A percentile compares a stretch with the other conserved stretches of the same genome.
These are phyloP conservation scores for Fennellomyces sp. DNA, from an alignment of 371 early-diverging fungal species.

Conservation along the genomic window DNA sequence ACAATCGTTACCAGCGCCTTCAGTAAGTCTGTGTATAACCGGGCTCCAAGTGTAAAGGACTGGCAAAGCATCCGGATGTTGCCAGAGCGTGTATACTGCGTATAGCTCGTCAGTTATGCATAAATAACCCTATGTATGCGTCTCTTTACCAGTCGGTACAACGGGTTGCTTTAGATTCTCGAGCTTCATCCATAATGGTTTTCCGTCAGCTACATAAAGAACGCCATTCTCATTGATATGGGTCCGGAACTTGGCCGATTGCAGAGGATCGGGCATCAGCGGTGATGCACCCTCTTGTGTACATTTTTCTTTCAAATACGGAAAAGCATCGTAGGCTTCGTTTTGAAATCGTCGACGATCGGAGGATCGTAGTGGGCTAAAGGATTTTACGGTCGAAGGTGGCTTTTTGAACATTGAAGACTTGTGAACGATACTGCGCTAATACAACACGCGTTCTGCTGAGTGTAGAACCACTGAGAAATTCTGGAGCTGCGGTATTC, in stretches of 20 bases:
- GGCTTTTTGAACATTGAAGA: constrained; percentile 74
- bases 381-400: constrained; percentile 55
- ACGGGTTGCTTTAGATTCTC: constrained; percentile 25
- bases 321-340: constrained; percentile 57
- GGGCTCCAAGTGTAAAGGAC: constrained; percentile 62
- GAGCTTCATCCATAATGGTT: constrained; percentile 66
- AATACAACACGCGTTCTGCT: no score
- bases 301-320: constrained; percentile 36
- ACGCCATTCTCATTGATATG: constrained; percentile 64
- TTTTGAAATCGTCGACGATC: constrained; percentile 62
- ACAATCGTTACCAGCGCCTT: constrained; percentile 69
- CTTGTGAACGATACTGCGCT: no score
- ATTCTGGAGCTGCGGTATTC: no score
- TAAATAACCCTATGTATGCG: neutral
- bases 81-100: constrained; percentile 69
- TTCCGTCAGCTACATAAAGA: constrained; percentile 56
- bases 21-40: constrained; percentile 63
- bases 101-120: no score
- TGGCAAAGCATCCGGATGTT: constrained; percentile 61
- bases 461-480: no score
- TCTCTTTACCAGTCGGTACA: constrained; percentile 39
- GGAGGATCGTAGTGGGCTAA: constrained; percentile 62
- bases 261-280: constrained; percentile 58
- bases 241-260: constrained; percentile 64
- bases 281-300: constrained; percentile 35